These are phyloP conservation scores for Penicillium sp. DNA, from an alignment of 2,329 filamentous ascomycete species.

Conservation along the genomic window DNA sequence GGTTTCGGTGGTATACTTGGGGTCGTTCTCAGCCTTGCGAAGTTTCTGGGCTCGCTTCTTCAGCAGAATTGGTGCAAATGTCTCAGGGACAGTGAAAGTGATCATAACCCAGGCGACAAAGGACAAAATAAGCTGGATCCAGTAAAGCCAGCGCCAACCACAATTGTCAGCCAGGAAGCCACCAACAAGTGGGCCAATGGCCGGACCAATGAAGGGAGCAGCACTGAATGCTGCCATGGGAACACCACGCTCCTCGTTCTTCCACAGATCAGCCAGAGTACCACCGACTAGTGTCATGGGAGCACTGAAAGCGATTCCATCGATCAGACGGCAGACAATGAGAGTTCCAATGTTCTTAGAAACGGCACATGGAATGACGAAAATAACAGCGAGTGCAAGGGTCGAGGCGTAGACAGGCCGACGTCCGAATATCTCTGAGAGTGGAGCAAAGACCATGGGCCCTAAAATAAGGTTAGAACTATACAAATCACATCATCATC, in stretches of 20 bases:
- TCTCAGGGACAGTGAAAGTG: conserved; percentile 86
- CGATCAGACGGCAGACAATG: conserved; percentile 71
- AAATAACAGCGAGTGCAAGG: conserved; percentile 68
- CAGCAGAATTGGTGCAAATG: conserved; percentile 78
- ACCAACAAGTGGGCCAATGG: conserved; percentile 72
- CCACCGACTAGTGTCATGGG: conserved; percentile 85
- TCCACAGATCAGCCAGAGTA: conserved; percentile 80
- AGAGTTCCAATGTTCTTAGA: conserved; percentile 73
- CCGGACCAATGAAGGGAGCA: conserved; percentile 78
- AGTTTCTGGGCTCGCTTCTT: conserved; percentile 67
- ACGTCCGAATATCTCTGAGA: conserved; percentile 73
- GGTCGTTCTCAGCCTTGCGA: conserved; percentile 65
- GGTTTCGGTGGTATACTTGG: conserved; percentile 71
- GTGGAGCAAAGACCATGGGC: conserved; percentile 75
- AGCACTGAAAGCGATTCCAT: conserved; percentile 79
- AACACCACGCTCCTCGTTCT: conserved; percentile 76
- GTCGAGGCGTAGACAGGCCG: conserved; percentile 69
- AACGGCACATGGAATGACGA: conserved; percentile 77
- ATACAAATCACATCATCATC: background rate
- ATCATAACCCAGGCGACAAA: conserved; percentile 70
- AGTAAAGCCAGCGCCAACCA: conserved; percentile 83
- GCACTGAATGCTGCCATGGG: conserved; percentile 85
- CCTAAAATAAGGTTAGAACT: conserved; percentile 41
- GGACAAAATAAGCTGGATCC: conserved; percentile 77
- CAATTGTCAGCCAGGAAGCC: conserved; percentile 69